A percentile compares a stretch with the other conserved stretches of the same genome.
Evolutionary conservation across 345 rosid species (phyloP).

Genomic region (Heritiera fomes): DNA sequence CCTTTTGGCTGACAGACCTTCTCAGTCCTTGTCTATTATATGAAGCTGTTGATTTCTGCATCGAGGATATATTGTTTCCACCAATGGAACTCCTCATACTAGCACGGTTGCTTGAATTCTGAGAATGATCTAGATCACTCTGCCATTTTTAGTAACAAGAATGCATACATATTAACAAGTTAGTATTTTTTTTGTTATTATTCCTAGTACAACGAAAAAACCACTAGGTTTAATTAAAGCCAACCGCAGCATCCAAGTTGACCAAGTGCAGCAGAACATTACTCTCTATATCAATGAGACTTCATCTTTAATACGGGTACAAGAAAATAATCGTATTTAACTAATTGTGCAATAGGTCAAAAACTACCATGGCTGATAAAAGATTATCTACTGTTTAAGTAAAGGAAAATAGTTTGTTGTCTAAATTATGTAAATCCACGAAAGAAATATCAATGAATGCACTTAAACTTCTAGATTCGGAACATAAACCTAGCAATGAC

Average conservation of each 20-base stretch:
- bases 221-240: neutral
- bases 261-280: neutral
- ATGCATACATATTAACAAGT: constrained; percentile 6
- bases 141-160: constrained; percentile 38
- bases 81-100: constrained; percentile 37
- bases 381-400: neutral
- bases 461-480: neutral
- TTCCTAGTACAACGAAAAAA: neutral
- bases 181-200: neutral
- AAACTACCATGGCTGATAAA: neutral
- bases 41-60: constrained; percentile 43
- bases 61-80: constrained; percentile 35
- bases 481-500: neutral
- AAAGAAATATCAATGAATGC: neutral
- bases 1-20: constrained; percentile 74
- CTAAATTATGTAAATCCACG: neutral
- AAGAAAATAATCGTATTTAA: neutral
- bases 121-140: constrained; percentile 69
- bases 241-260: neutral
- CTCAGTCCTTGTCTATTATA: constrained; percentile 54
- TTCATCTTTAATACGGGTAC: neutral
- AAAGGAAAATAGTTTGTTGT: neutral
- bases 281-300: neutral
- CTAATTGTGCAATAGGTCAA: neutral
- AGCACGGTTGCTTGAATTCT: constrained; percentile 38